These are phyloP conservation scores for Ceratocystis eucalypticola DNA, from an alignment of 2,329 filamentous ascomycete genomes.

Conservation along the genomic window DNA sequence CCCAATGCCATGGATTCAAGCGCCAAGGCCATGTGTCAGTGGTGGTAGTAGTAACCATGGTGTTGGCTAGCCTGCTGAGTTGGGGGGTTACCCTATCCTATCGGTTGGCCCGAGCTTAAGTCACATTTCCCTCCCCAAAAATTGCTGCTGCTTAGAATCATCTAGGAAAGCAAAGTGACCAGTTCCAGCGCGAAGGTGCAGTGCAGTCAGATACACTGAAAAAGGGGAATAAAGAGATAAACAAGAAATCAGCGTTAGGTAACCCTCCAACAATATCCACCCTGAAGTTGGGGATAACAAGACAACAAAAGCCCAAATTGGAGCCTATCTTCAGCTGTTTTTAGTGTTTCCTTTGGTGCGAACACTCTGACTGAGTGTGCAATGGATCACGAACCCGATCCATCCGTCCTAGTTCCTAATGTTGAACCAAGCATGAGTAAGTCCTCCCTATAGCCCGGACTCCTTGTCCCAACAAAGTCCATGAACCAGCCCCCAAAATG, in stretches of 20 bases:
- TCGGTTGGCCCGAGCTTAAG: background rate
- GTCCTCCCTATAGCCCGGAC: background rate
- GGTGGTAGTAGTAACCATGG: background rate
- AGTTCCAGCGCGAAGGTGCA: no score
- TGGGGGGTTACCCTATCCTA: background rate
- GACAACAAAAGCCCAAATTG: background rate
- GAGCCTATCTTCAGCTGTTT: background rate
- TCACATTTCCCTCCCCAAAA: no score
- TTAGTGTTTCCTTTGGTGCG: conserved; percentile 5
- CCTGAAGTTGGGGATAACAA: background rate
- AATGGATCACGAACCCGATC: background rate
- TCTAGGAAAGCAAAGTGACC: background rate
- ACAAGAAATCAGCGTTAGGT: no score
- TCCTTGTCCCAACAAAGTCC: background rate
- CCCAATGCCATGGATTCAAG: background rate
- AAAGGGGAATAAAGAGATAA: no score
- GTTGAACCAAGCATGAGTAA: background rate
- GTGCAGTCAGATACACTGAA: no score
- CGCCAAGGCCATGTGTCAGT: background rate
- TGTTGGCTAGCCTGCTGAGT: background rate
- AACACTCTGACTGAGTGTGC: background rate
- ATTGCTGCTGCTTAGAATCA: background rate
- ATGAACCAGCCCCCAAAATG: background rate
- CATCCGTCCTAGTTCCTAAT: no score
- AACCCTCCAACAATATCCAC: no score